Evolutionary conservation across 1,139 yeast genomes (phyloP), one percentile per base, ranked within the genome.

Genomic region (Yamadazyma sp.): DNA sequence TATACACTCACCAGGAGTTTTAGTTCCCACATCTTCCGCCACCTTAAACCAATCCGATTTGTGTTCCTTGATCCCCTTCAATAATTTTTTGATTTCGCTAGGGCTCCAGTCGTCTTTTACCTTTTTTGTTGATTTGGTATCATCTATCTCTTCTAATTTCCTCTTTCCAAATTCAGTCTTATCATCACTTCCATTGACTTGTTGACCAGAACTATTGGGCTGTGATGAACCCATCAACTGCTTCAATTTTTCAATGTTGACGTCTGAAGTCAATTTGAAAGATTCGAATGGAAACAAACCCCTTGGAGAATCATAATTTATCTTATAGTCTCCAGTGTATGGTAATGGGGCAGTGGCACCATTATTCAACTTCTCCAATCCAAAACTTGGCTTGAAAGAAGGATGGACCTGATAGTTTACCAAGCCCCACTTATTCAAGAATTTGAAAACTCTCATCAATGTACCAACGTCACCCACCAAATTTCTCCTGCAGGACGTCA

Each of bases 391-490:
- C 49, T 80, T 74, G 44, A 78, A 65, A 45, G 77, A 82, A 2
- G 90, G 86, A 47, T 77, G 73, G 1, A 83, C 96, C 62, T 92
- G 98, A 57, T 94, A 94, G 61, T 94, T 94, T 40, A 94, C 88
- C 42, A 94, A 70, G 0, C 99, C 99, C 99, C 99, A 94, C 60
- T 86, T 87, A 56, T 81, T 90, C 47, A 94, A 70, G 56, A 94
- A 92, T 46, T 87, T 78, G 59, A 89, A 97, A 9, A 92, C 80
- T 47, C 99, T 76, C 78, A 92, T 80, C 44, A 94, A 76, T 1
- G 96, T 84, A 14, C 97, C 95, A 9, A 90, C 97, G 67, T 94
- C 98, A 29, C 98, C 98, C 16, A 89, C 94, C 45, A 94, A 73
- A 55, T 90, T 92, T 54, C 99, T 81, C 54, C 98, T 82, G 43